These are phyloP conservation scores for Collariella sp. DNA, from an alignment of 495 filamentous ascomycete species.

Conservation along the genomic window DNA sequence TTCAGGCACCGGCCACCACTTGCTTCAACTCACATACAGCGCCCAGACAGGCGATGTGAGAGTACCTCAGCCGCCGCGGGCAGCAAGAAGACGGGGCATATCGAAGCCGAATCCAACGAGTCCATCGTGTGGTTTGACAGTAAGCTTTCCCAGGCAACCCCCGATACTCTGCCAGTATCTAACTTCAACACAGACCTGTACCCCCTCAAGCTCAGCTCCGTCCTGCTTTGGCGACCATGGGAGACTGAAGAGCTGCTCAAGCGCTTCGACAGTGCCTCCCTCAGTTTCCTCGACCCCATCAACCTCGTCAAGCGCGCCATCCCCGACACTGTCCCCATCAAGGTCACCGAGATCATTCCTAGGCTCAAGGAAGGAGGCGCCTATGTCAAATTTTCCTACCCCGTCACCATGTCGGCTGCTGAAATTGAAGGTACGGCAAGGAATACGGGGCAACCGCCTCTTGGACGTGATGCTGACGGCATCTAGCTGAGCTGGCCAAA, in stretches of 20 bases:
- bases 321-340: slow-evolving; percentile 48
- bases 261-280: slow-evolving; percentile 50
- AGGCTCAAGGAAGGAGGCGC: slow-evolving; percentile 86
- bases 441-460: background rate
- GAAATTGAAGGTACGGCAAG: slow-evolving; percentile 46
- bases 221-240: slow-evolving; percentile 53
- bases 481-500: slow-evolving; percentile 19
- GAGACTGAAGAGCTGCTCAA: slow-evolving; percentile 51
- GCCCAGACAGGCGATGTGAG: slow-evolving; percentile 16
- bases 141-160: slow-evolving; percentile 33
- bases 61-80: slow-evolving; percentile 36
- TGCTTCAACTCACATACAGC: background rate
- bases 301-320: slow-evolving; percentile 55
- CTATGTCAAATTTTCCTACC: slow-evolving; percentile 77
- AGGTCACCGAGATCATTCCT: slow-evolving; percentile 70
- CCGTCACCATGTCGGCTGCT: slow-evolving; percentile 39
- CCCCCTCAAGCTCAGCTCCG: slow-evolving; percentile 64
- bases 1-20: background rate
- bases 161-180: background rate
- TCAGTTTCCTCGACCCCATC: slow-evolving; percentile 54
- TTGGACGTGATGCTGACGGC: background rate
- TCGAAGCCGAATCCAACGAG: slow-evolving; percentile 60
- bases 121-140: slow-evolving; percentile 85
- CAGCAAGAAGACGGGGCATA: slow-evolving; percentile 62
- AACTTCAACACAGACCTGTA: slow-evolving; percentile 59